Percentiles rank a stretch among this genome's conserved stretches.
These are phyloP conservation scores for Russula emetica DNA, from an alignment of 768 basidiomycete species.

Conservation along the genomic window DNA sequence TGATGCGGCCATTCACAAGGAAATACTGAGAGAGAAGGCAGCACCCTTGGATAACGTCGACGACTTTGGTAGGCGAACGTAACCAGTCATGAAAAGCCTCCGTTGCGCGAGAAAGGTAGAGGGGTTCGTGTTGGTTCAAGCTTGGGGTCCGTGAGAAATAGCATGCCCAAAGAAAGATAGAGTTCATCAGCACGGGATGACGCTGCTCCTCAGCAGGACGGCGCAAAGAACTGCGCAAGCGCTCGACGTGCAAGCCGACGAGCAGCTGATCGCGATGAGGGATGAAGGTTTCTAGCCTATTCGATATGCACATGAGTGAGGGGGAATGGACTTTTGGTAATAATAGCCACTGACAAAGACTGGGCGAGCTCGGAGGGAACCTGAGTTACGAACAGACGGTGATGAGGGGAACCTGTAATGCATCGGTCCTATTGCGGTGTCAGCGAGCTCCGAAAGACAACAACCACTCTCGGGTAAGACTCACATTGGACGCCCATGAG, in stretches of 20 bases:
- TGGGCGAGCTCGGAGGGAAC: constrained; percentile 57
- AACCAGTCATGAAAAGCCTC: constrained; percentile 62
- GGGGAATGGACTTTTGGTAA: background rate
- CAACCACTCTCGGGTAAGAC: background rate
- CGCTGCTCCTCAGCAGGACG: constrained; percentile 55
- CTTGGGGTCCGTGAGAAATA: constrained; percentile 70
- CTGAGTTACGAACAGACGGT: constrained; percentile 42
- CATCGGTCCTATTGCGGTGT: constrained; percentile 9
- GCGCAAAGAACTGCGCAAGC: constrained; percentile 56
- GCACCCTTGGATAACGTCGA: constrained; percentile 74
- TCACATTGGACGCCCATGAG: constrained; percentile 20
- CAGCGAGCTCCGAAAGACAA: background rate
- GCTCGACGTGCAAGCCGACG: constrained; percentile 63
- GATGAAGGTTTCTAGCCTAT: constrained; percentile 69
- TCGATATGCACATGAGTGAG: constrained; percentile 13
- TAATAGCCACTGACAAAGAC: constrained; percentile 50
- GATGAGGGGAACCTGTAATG: constrained; percentile 12
- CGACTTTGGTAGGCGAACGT: constrained; percentile 46
- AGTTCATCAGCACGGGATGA: constrained; percentile 73
- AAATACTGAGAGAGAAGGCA: constrained; percentile 74
- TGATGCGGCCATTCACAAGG: constrained; percentile 65
- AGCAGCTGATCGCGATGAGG: constrained; percentile 74
- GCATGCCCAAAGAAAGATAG: constrained; percentile 81
- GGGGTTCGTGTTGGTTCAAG: constrained; percentile 65
- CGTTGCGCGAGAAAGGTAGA: constrained; percentile 62